Evolutionary conservation across 108 stramenopile species (phyloP), one percentile per base, ranked within the genome.

Genomic region (Seminavis robusta): DNA sequence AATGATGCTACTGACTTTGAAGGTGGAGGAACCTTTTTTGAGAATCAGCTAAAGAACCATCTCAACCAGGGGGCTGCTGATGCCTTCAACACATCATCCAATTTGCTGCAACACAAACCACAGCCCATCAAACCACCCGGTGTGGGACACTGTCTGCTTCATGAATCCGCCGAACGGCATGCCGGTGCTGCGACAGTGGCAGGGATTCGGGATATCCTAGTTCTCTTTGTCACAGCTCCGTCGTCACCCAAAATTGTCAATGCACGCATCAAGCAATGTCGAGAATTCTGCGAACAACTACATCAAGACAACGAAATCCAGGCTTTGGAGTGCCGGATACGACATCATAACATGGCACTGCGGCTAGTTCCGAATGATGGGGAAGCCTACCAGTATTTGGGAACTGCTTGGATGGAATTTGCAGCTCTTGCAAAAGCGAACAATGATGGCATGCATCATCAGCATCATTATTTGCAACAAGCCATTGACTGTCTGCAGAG

Each of bases 11-110:
- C 52, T 29, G 69, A 76, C 16, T 86, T 83, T 56, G 67, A 69
- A 11, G 80, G 80, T 23, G 85, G 85, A 6, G 85, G 85, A 17
- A 86, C 85, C 11, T 76, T 77, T 53, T 83, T 86, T 39, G 85
- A 86, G 53, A 47, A 76, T 51, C 85, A 79, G 48, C 44, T 86
- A 8, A 23, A 48, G 25, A 11, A 32, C 2, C 10, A 0, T 7
- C 36, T 24, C 26, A 25, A 47, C 5, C 21, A 39, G 47, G 38
- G 20, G n/a, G n/a, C n/a, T n/a, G n/a, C n/a, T n/a, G n/a, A 34
- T n/a, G n/a, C n/a, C n/a, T n/a, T n/a, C n/a, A n/a, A n/a, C n/a
- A n/a, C n/a, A n/a, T n/a, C n/a, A n/a, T 40, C 23, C 11, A 20
- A n/a, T n/a, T 7, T 33, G 5, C 37, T 36, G 4, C 40, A 61